Conservation (phyloP, 352 stramenopile genomes). For the Thalassiosira tumida region DNA sequence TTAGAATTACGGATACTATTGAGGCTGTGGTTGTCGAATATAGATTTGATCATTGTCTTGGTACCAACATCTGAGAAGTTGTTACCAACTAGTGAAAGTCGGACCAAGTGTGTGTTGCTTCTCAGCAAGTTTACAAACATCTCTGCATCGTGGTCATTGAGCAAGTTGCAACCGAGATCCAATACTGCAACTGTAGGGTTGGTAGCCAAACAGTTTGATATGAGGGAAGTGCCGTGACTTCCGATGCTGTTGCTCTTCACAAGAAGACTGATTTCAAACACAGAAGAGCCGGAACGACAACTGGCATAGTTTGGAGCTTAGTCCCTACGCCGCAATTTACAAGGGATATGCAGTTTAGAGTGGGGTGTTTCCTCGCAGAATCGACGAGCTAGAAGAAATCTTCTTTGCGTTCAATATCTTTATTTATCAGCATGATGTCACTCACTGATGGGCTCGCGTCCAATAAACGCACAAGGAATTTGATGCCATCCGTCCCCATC, state of each 20-base stretch:
- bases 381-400: not conserved
- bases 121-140: conserved; percentile 3
- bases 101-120: conserved; percentile 25
- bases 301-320: not conserved
- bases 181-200: conserved; percentile 15
- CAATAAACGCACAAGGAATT: not conserved
- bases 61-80: conserved; percentile 16
- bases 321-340: not conserved
- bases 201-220: not conserved
- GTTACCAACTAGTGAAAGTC: not conserved
- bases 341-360: not conserved
- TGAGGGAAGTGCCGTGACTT: conserved; percentile 7
- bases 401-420: not conserved
- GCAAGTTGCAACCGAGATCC: not conserved
- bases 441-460: not conserved
- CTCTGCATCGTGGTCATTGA: conserved; percentile 33
- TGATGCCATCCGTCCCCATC: not conserved
- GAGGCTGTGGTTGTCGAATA: not conserved
- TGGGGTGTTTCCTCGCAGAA: not conserved
- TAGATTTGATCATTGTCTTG: conserved; percentile 10
- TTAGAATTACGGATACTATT: conserved; percentile 34
- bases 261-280: not conserved
- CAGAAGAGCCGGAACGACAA: not conserved
- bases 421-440: not conserved
- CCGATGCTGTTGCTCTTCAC: conserved; percentile 14